Conservation (phyloP, 1,284 basidiomycete species). For the Leccinum solheimii region DNA sequence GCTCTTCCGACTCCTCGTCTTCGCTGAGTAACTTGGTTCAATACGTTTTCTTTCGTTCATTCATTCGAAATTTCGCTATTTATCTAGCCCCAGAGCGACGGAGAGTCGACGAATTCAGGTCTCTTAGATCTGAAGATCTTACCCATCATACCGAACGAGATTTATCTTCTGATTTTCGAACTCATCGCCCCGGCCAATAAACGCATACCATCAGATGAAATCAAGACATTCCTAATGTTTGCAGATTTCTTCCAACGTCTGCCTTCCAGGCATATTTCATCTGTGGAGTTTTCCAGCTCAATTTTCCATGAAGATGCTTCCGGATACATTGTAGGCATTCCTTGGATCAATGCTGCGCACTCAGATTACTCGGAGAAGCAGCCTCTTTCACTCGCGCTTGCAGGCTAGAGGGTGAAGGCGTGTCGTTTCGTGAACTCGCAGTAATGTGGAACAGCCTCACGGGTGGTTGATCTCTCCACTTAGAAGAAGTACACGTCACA, state of each 20-base stretch:
- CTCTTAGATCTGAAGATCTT: no score
- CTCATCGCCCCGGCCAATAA: no score
- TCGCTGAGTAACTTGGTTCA: no score
- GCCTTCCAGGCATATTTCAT: not conserved
- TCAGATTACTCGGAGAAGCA: not conserved
- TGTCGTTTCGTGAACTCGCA: not conserved
- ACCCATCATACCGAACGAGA: not conserved
- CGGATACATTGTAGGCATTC: not conserved
- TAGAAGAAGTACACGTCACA: not conserved
- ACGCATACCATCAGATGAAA: not conserved
- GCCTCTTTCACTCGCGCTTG: not conserved
- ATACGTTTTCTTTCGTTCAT: no score
- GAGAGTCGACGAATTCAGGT: no score
- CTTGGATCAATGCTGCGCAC: not conserved
- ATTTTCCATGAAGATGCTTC: not conserved
- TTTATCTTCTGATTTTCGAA: not conserved
- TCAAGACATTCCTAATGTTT: not conserved
- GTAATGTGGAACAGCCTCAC: not conserved
- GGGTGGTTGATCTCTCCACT: not conserved
- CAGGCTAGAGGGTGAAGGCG: not conserved
- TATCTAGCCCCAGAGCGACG: no score
- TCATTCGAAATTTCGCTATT: no score
- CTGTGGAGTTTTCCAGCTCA: not conserved
- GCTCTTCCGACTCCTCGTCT: no score
- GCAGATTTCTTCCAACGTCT: not conserved